Evolutionary conservation across 2,329 filamentous ascomycete genomes (phyloP).

Genomic region (Nigrospora sphaerica): DNA sequence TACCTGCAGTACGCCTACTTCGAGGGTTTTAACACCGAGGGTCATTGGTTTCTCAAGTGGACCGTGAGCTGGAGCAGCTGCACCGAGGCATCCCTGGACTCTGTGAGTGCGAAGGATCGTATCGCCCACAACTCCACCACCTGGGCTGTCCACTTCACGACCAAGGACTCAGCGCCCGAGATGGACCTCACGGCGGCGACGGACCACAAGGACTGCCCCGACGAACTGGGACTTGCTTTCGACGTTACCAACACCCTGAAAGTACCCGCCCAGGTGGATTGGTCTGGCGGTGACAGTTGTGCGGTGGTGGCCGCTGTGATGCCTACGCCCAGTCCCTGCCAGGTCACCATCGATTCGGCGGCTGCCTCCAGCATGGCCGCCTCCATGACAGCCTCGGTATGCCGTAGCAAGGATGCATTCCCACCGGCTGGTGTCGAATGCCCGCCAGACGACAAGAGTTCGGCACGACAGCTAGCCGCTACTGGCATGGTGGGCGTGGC

Average conservation of each 20-base stretch:
- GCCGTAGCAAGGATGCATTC: no score
- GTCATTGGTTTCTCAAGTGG: not conserved
- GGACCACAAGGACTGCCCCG: not conserved
- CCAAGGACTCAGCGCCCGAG: not conserved
- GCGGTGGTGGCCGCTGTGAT: not conserved
- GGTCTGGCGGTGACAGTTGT: not conserved
- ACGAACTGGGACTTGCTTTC: not conserved
- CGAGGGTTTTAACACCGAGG: not conserved
- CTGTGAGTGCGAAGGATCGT: no score
- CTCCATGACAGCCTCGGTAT: not conserved
- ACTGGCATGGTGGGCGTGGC: not conserved
- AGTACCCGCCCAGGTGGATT: no score
- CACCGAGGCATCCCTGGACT: not conserved
- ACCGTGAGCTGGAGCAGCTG: not conserved
- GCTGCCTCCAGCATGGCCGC: constrained; percentile 1
- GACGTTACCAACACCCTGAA: not conserved
- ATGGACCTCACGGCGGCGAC: constrained; percentile 7
- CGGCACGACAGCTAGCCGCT: not conserved
- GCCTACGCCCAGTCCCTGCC: not conserved
- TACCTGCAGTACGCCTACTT: not conserved
- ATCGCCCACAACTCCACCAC: not conserved
- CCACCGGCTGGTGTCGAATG: not conserved
- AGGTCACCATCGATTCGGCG: constrained; percentile 1
- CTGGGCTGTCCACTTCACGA: not conserved
- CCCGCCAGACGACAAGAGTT: not conserved